Evolutionary conservation across 2,329 filamentous ascomycete species (phyloP), one percentile per base, ranked within the genome.

Genomic region (Arthrobotrys sinensis): DNA sequence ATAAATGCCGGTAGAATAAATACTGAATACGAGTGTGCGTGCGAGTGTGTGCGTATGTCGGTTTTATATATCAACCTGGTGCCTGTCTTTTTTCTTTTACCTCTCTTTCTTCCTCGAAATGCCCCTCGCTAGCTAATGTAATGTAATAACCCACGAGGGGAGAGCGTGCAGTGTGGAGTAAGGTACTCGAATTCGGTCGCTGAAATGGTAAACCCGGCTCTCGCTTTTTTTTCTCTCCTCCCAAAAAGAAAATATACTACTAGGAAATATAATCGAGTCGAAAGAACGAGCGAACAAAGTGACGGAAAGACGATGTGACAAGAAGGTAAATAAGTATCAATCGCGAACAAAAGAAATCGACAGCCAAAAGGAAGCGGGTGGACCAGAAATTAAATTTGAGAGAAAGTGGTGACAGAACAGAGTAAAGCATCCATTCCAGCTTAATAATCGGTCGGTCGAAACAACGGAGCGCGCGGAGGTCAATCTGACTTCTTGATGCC

Each of bases 401-500:
- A 34, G 38, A 19, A 45, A 50, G 48, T 28, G 12, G 36, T 28
- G 21, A 43, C 6, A 14, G 19, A 8, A 24, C 28, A 60, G 11
- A 11, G 10, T 40, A 40, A 63, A 52, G 65, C 60, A 43, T 68
- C 14, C 28, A 57, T 57, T 50, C 60, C 50, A 73, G 69, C 69
- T 73, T 73, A 73, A 73, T 73, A 73, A 73, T 73, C 32, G 62
- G n/a, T 53, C 32, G 53, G 45, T 43, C 36, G 32, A 40, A 32
- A 19, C 52, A 48, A 46, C 70, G 43, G 45, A 21, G 50, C 55
- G 53, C 53, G 55, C 55, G 45, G 50, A 67, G 55, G 50, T 50
- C 60, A 63, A 66, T 62, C 14, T 57, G 19, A 36, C 24, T 28
- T 55, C 11, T 52, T 67, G 32, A 28, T 52, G 43, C 38, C 53